Evolutionary conservation across 805 yeast species (phyloP).

Genomic region (Komagataella phaffii): DNA sequence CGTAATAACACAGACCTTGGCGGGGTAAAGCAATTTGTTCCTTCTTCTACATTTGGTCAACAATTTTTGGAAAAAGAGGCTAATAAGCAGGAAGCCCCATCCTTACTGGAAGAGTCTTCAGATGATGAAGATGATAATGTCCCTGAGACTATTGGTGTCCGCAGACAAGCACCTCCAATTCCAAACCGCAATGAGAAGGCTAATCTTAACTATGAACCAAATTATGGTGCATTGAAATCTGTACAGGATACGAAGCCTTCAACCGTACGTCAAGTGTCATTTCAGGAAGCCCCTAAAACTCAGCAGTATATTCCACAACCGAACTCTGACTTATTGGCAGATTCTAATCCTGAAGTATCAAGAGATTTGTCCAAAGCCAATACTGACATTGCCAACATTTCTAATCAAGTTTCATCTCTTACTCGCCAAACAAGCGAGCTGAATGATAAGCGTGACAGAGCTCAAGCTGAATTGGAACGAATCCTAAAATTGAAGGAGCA

Average conservation of each 20-base stretch:
- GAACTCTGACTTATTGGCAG: constrained; percentile 41
- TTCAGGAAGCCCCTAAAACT: constrained; percentile 6
- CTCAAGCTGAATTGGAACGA: constrained; percentile 65
- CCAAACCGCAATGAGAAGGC: constrained; percentile 23
- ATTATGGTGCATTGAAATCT: constrained; percentile 37
- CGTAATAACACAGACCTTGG: constrained; percentile 13
- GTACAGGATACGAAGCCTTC: not conserved
- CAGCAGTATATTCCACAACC: constrained; percentile 9
- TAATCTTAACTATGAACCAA: constrained; percentile 19
- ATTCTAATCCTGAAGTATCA: constrained; percentile 35
- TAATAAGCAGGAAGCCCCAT: constrained; percentile 12
- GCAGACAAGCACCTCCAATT: constrained; percentile 14
- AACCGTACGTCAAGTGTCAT: not conserved
- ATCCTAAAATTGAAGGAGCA: constrained; percentile 55
- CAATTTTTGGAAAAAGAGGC: constrained; percentile 27
- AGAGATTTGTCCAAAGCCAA: constrained; percentile 67
- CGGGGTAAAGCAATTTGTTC: constrained; percentile 42
- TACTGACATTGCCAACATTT: constrained; percentile 73
- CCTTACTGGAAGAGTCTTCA: constrained; percentile 19
- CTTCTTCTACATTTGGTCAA: constrained; percentile 82
- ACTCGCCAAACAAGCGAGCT: constrained; percentile 60
- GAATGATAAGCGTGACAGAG: constrained; percentile 56
- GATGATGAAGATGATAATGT: constrained; percentile 23
- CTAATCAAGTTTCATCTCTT: constrained; percentile 73
- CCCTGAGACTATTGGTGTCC: constrained; percentile 9